These are phyloP conservation scores for Scheffersomyces stambukii DNA, from an alignment of 1,139 yeast species.

Conservation along the genomic window DNA sequence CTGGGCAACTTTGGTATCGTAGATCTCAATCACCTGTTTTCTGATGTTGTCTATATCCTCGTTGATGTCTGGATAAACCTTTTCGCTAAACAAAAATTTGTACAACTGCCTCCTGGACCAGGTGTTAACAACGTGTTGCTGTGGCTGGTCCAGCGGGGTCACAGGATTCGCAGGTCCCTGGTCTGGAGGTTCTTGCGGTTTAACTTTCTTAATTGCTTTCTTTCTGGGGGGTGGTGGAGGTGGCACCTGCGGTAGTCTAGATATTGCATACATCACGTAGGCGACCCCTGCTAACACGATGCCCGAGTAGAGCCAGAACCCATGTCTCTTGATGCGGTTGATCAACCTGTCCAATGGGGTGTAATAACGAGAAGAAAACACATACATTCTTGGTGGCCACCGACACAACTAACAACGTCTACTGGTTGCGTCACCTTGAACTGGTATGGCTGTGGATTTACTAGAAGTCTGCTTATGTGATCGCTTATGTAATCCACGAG, in stretches of 20 bases:
- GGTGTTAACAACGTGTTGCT: slow-evolving; percentile 7
- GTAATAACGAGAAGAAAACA: slow-evolving; percentile 5
- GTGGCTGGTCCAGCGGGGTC: slow-evolving; percentile 4
- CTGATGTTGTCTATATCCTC: slow-evolving; percentile 15
- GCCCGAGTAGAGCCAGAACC: slow-evolving; percentile 34
- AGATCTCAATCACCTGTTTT: slow-evolving; percentile 12
- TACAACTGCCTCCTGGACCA: slow-evolving; percentile 20
- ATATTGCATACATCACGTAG: slow-evolving; percentile 31
- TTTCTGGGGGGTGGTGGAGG: slow-evolving; percentile 6
- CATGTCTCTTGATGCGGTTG: slow-evolving; percentile 25
- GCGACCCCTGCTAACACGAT: slow-evolving; percentile 29
- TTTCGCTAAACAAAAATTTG: slow-evolving; percentile 13
- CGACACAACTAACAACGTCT: too few species aligned
- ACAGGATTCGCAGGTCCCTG: slow-evolving; percentile 4
- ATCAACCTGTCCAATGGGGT: slow-evolving; percentile 23
- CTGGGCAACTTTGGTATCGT: slow-evolving; percentile 5
- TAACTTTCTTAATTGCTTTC: slow-evolving; percentile 1
- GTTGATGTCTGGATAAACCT: slow-evolving; percentile 17
- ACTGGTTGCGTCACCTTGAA: too few species aligned
- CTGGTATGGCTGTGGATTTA: too few species aligned
- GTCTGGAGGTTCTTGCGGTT: slow-evolving; percentile 4
- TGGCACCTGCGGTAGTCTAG: slow-evolving; percentile 22
- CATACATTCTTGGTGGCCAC: background rate
- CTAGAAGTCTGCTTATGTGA: too few species aligned
- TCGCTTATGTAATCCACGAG: slow-evolving; percentile 1